Evolutionary conservation across 257 asterid species (phyloP), one percentile per base, ranked within the genome.

Genomic region (Perilla frutescens): DNA sequence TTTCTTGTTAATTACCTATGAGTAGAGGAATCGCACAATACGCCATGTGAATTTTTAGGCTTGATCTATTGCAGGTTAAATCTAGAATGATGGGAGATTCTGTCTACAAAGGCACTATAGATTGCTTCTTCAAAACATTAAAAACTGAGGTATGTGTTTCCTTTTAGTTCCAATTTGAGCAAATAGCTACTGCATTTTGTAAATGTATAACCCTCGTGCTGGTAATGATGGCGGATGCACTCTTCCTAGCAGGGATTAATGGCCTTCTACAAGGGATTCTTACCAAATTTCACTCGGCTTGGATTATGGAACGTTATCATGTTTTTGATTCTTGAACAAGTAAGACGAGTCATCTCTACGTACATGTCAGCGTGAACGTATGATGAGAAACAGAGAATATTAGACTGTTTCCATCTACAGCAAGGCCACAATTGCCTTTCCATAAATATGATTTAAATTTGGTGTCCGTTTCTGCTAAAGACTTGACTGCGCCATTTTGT

Each of bases 11-110:
- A 29, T 43, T 63, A 41, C 8, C 40, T 11, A 20, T 3, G 20
- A 15, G 40, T 20, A 34, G 48, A 20, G 68, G 53, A 15, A 31
- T 41, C 26, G 14, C 53, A 62, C 39, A 41, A 41, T 20, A 5
- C 4, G 3, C 37, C 34, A 8, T 14, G 26, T 59, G 43, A 40
- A 29, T 26, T 55, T 47, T 53, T 12, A 36, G 55, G 50, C 74
- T 51, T 77, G 72, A 77, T 68, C 58, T 76, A 29, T 76, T 80
- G 73, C 80, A 93, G 98, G 88, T 93, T 59, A 93, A 93, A 78
- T 93, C 98, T 76, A 87, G 98, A 88, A 89, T 90, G 98, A 93
- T 93, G 98, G 98, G 98, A 50, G 97, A 90, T 71, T 79, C 97
- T 44, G 72, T 77, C 67, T 90, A 93, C 88, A 90, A 77, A 83